phyloP scores from a whole-genome alignment of 192 early-diverging fungal species.

The Backusella circina region DNA sequence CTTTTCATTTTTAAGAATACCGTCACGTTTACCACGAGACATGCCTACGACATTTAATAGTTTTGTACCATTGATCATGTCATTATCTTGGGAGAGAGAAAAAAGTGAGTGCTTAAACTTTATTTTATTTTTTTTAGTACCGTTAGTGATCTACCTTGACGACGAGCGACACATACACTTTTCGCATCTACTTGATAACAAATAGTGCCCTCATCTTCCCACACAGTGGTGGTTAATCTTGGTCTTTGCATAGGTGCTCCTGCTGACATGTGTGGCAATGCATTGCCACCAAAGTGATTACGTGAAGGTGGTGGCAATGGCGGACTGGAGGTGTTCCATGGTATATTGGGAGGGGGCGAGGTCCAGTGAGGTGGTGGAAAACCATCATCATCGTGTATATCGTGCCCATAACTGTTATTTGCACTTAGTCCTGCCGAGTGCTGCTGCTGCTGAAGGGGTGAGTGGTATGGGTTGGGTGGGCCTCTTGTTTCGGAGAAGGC shows the following conservation, averaged over 20 bases:
- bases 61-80: constrained; percentile 85
- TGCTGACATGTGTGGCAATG: constrained; percentile 31
- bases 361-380: neutral
- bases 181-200: constrained; percentile 79
- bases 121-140: neutral
- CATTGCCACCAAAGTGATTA: neutral
- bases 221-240: constrained; percentile 68
- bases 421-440: constrained; percentile 7
- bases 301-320: neutral
- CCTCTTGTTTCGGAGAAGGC: constrained; percentile 9
- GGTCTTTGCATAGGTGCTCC: constrained; percentile 29
- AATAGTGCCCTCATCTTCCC: constrained; percentile 78
- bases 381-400: neutral
- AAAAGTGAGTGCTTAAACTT: neutral
- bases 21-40: constrained; percentile 81
- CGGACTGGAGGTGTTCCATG: neutral
- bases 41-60: constrained; percentile 80
- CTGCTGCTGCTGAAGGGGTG: neutral
- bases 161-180: constrained; percentile 73
- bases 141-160: constrained; percentile 44
- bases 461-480: neutral
- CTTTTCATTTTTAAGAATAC: constrained; percentile 83
- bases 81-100: constrained; percentile 49
- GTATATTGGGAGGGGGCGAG: neutral
- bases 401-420: neutral